Evolutionary conservation across 2,329 filamentous ascomycete genomes (phyloP).

Genomic region (Thelonectria blattea): DNA sequence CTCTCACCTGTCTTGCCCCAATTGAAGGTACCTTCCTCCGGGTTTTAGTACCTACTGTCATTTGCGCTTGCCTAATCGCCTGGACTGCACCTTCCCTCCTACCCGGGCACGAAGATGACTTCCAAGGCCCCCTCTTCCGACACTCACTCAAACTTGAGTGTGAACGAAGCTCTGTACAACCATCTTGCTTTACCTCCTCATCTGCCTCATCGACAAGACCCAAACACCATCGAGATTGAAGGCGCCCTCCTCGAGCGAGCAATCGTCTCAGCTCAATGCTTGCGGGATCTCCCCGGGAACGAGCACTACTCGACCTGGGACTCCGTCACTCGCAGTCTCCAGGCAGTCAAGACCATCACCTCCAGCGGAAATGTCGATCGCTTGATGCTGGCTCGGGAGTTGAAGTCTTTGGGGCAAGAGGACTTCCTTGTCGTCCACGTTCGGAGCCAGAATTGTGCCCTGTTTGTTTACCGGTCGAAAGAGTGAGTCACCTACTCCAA

Average conservation of each 20-base stretch:
- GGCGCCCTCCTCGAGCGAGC: slow-evolving; percentile 23
- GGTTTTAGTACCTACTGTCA: no score
- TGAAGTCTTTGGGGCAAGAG: slow-evolving; percentile 19
- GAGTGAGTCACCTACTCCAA: slow-evolving; percentile 32
- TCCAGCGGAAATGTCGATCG: slow-evolving; percentile 27
- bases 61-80: no score
- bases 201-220: slow-evolving; percentile 32
- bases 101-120: no score
- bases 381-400: slow-evolving; percentile 23
- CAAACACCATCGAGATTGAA: slow-evolving; percentile 25
- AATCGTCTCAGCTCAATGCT: slow-evolving; percentile 21
- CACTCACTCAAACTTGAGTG: slow-evolving; percentile 12
- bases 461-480: slow-evolving; percentile 37
- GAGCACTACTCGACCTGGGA: slow-evolving; percentile 22
- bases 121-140: not conserved
- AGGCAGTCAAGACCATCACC: slow-evolving; percentile 29
- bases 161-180: slow-evolving; percentile 33
- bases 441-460: slow-evolving; percentile 41
- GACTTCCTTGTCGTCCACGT: slow-evolving; percentile 32
- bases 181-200: slow-evolving; percentile 33
- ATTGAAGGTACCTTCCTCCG: not conserved
- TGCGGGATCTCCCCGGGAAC: slow-evolving; percentile 26
- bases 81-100: not conserved
- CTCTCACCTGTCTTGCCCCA: not conserved
- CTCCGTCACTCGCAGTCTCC: slow-evolving; percentile 26